These are phyloP conservation scores for Allomyces arbusculus DNA, from an alignment of 192 early-diverging fungal genomes.

Conservation along the genomic window DNA sequence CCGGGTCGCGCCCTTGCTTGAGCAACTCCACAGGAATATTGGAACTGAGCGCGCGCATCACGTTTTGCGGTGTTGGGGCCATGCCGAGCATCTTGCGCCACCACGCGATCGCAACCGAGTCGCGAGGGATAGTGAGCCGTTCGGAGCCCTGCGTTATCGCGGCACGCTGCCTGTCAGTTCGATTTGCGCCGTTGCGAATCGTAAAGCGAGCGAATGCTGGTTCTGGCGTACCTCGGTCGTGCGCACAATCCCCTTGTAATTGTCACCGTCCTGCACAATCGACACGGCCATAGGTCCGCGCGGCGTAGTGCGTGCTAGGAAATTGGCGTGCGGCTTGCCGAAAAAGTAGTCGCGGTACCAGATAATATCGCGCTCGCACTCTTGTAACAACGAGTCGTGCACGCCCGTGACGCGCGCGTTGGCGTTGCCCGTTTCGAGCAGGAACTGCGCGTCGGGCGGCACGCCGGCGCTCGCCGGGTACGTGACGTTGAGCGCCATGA, in stretches of 20 bases:
- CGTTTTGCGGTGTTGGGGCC: conserved; percentile 11
- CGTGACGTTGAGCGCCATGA: too few relatives aligned
- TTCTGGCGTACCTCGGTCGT: conserved; percentile 11
- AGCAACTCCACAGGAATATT: conserved; percentile 23
- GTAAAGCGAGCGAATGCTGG: neutral
- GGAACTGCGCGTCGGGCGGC: neutral
- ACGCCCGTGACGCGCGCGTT: neutral
- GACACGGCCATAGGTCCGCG: conserved; percentile 28
- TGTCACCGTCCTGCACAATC: conserved; percentile 21
- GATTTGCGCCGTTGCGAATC: neutral
- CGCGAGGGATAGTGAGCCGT: conserved; percentile 21
- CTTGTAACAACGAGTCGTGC: conserved; percentile 26
- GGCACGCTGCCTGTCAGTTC: neutral
- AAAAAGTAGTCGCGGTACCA: conserved; percentile 44
- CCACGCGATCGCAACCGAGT: conserved; percentile 17
- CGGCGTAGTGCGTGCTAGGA: conserved; percentile 19
- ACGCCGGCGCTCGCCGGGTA: too few relatives aligned
- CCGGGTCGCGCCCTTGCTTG: conserved; percentile 24
- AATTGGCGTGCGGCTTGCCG: conserved; percentile 34
- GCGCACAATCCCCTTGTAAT: conserved; percentile 29
- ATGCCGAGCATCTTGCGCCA: conserved; percentile 20
- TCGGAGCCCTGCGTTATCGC: conserved; percentile 24
- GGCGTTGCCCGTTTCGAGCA: neutral
- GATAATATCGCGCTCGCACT: conserved; percentile 46
- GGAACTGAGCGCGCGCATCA: conserved; percentile 24